phyloP scores from a whole-genome alignment of 164 flowering plant genomes.

The Taxillus chinensis region DNA sequence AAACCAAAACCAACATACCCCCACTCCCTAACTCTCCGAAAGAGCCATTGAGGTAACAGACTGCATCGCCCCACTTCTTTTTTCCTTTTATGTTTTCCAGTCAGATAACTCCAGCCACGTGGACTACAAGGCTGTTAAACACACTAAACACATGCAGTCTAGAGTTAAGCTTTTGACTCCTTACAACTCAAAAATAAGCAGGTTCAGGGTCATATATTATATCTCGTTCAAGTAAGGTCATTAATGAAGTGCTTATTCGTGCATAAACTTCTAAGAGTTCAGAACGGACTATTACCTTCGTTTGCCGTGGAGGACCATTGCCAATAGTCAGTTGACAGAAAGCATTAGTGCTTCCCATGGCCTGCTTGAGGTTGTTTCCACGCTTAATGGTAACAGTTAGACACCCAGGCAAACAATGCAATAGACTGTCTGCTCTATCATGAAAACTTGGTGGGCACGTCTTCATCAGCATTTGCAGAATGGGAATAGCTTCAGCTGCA shows the following conservation, averaged over 20 bases:
- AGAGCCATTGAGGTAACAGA: too few relatives aligned
- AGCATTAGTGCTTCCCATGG: slow-evolving; percentile 78
- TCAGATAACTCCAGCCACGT: too few relatives aligned
- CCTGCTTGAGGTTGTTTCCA: slow-evolving; percentile 73
- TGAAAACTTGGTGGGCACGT: slow-evolving; percentile 86
- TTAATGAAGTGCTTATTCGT: background rate
- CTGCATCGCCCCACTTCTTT: too few relatives aligned
- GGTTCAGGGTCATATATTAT: too few relatives aligned
- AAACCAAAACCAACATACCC: too few relatives aligned
- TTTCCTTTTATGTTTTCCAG: too few relatives aligned
- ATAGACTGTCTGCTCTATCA: slow-evolving; percentile 68
- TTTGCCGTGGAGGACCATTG: slow-evolving; percentile 73
- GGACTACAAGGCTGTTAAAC: too few relatives aligned
- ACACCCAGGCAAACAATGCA: slow-evolving; percentile 83
- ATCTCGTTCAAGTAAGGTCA: background rate
- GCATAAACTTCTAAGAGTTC: background rate
- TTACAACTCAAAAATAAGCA: too few relatives aligned
- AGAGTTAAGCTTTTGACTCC: too few relatives aligned
- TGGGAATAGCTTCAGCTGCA: slow-evolving; percentile 86
- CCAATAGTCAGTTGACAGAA: slow-evolving; percentile 74
- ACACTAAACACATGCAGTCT: too few relatives aligned
- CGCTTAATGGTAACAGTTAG: slow-evolving; percentile 72
- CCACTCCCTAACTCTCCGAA: too few relatives aligned
- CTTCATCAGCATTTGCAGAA: slow-evolving; percentile 67
- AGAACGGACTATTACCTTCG: slow-evolving; percentile 43